Conservation (phyloP, 352 stramenopile genomes). For the Pythium grandisporangium region DNA sequence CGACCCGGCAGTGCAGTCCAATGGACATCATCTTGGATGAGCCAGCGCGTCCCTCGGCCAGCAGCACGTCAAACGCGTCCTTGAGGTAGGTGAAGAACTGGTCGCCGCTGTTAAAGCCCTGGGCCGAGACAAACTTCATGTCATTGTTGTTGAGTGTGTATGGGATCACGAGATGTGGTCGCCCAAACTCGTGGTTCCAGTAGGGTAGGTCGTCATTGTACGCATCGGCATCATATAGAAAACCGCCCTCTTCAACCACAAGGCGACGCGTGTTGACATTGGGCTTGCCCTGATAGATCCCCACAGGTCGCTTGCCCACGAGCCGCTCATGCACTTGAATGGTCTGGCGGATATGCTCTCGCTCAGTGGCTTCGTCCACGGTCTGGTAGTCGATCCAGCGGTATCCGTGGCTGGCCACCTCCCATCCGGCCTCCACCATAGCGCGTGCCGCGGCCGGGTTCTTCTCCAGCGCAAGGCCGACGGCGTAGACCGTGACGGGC, state of each 20-base stretch:
- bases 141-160: slow-evolving; percentile 96
- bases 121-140: slow-evolving; percentile 92
- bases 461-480: slow-evolving; percentile 92
- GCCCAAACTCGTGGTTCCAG: slow-evolving; percentile 86
- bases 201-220: slow-evolving; percentile 96
- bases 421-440: slow-evolving; percentile 91
- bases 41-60: slow-evolving; percentile 85
- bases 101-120: slow-evolving; percentile 89
- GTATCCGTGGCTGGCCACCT: slow-evolving; percentile 92
- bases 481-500: slow-evolving; percentile 91
- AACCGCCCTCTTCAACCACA: slow-evolving; percentile 90
- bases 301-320: slow-evolving; percentile 83
- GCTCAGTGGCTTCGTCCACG: slow-evolving; percentile 86
- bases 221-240: slow-evolving; percentile 94
- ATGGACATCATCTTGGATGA: slow-evolving; percentile 95
- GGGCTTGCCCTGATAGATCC: slow-evolving; percentile 96
- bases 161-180: slow-evolving; percentile 92
- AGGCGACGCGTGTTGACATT: slow-evolving; percentile 89
- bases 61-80: slow-evolving; percentile 77
- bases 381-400: slow-evolving; percentile 96
- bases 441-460: slow-evolving; percentile 85
- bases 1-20: slow-evolving; percentile 89
- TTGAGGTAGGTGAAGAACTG: slow-evolving; percentile 94
- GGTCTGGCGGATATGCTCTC: slow-evolving; percentile 89
- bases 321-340: slow-evolving; percentile 89